phyloP scores from a whole-genome alignment of 176 grass and related monocot genomes.

The Rhynchospora breviuscula region DNA sequence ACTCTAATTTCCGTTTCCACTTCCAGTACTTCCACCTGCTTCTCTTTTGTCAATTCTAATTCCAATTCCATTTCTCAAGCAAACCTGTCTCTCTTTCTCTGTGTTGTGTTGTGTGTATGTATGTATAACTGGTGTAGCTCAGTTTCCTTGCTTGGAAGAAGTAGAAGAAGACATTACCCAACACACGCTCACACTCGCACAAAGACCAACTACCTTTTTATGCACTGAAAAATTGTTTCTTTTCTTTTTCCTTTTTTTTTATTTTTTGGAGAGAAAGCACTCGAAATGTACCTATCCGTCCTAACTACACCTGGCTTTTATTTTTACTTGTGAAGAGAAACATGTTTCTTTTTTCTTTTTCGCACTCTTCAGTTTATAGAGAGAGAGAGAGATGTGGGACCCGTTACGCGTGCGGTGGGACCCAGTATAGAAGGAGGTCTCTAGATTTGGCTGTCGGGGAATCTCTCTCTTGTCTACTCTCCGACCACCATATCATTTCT shows the following conservation, averaged over 20 bases:
- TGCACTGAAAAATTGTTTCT: slow-evolving; percentile 1
- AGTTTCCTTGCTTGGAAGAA: neutral
- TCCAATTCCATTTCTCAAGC: slow-evolving; percentile 14
- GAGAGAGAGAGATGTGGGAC: slow-evolving; percentile 16
- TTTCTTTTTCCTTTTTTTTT: neutral
- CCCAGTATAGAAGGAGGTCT: slow-evolving; percentile 33
- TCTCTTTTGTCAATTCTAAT: neutral
- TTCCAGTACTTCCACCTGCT: neutral
- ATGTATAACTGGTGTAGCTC: neutral
- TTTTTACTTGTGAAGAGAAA: slow-evolving; percentile 1
- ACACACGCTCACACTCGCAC: slow-evolving; percentile 7
- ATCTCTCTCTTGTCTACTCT: slow-evolving; percentile 44
- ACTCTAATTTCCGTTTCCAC: slow-evolving; percentile 49
- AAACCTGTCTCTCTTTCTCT: neutral
- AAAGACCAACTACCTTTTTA: slow-evolving; percentile 10
- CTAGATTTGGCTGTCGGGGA: slow-evolving; percentile 90
- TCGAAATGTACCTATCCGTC: neutral
- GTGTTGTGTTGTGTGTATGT: neutral
- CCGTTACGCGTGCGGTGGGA: slow-evolving; percentile 29
- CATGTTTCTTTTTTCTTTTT: slow-evolving; percentile 10
- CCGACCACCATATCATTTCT: neutral
- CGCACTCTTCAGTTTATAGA: neutral
- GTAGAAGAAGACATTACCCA: neutral
- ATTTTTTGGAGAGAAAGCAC: neutral
- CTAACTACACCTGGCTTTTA: neutral